Conservation (phyloP, 371 early-diverging fungal genomes). For the Mortierella sp. region DNA sequence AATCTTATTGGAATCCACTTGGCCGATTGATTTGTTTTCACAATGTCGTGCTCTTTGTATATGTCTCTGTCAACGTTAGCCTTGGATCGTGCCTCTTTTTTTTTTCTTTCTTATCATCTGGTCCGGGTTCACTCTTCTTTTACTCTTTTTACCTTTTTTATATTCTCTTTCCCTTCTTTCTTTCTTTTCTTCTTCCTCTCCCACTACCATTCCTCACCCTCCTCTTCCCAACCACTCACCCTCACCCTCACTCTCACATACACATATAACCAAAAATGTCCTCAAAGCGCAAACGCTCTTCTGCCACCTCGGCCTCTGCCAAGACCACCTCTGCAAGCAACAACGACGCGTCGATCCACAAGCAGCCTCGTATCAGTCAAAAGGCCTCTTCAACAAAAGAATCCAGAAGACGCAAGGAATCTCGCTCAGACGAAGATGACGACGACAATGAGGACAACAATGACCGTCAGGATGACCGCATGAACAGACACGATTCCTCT, state of each 20-base stretch:
- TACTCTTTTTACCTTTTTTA: neutral
- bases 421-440: conserved; percentile 20
- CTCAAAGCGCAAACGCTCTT: conserved; percentile 46
- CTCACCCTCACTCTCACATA: neutral
- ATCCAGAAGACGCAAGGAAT: conserved; percentile 15
- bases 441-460: conserved; percentile 10
- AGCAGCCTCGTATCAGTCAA: conserved; percentile 49
- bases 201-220: neutral
- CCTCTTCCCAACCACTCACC: neutral
- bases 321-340: conserved; percentile 20
- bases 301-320: conserved; percentile 25
- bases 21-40: neutral
- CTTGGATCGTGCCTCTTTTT: conserved; percentile 9
- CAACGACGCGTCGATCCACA: conserved; percentile 38
- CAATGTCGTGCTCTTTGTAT: neutral
- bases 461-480: neutral
- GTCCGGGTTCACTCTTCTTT: neutral
- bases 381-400: conserved; percentile 23
- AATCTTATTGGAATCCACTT: neutral
- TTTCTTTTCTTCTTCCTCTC: neutral
- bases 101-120: neutral
- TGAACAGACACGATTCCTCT: neutral
- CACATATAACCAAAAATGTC: conserved; percentile 14
- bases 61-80: neutral
- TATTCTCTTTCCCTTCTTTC: neutral